phyloP scores from a whole-genome alignment of 352 stramenopile species.

The Globisporangium polare region DNA sequence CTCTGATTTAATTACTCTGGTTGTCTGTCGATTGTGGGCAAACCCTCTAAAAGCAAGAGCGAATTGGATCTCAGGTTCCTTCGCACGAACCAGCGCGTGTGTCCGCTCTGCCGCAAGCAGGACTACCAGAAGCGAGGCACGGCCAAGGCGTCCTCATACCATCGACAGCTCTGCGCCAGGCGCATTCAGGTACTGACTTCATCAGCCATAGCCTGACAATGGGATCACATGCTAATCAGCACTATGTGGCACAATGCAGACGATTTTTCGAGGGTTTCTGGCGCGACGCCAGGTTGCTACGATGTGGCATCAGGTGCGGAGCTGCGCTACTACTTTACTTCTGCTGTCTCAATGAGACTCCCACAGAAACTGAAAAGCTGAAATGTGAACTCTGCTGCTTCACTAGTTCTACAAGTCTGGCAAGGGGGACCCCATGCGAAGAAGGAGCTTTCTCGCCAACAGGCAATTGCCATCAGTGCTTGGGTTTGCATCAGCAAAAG shows the following conservation, averaged over 20 bases:
- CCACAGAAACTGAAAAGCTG: neutral
- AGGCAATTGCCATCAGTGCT: conserved; percentile 23
- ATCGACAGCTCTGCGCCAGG: conserved; percentile 49
- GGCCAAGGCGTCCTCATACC: conserved; percentile 35
- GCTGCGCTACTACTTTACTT: neutral
- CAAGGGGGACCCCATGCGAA: conserved; percentile 45
- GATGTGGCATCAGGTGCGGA: conserved; percentile 32
- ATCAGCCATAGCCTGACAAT: neutral
- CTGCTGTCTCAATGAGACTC: too few species aligned
- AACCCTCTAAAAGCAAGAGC: neutral
- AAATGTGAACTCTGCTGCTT: neutral
- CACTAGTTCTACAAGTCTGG: conserved; percentile 64
- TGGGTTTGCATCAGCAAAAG: neutral
- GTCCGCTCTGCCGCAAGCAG: conserved; percentile 78
- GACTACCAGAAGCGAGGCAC: conserved; percentile 80
- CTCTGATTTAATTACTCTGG: neutral
- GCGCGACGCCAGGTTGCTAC: conserved; percentile 17
- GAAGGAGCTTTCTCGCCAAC: conserved; percentile 60
- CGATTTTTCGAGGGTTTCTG: conserved; percentile 31
- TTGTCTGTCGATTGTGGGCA: neutral
- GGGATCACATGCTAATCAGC: too few species aligned
- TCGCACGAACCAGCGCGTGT: conserved; percentile 71
- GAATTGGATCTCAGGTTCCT: conserved; percentile 39
- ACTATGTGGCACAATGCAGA: conserved; percentile 11
- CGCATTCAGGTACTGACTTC: conserved; percentile 42